A percentile compares a stretch with the other conserved stretches of the same genome.
phyloP scores from a whole-genome alignment of 805 yeast genomes.

The Hanseniaspora guilliermondii region DNA sequence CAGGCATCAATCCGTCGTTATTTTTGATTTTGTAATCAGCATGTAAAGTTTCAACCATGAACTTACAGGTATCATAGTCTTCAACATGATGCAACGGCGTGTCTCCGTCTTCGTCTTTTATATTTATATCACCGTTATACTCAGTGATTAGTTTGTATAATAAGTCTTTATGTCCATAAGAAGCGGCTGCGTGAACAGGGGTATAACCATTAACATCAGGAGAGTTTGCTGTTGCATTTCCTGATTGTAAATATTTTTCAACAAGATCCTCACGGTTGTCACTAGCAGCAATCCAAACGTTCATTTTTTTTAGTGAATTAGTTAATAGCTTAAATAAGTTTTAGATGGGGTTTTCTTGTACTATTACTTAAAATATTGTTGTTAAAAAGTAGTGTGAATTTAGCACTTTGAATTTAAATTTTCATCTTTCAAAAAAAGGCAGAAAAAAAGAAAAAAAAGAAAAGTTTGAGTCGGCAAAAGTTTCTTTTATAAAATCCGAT shows the following conservation, averaged over 20 bases:
- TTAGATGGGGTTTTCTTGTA: no score
- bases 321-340: no score
- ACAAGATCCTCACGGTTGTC: constrained; percentile 61
- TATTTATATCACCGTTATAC: constrained; percentile 69
- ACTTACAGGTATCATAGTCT: constrained; percentile 48
- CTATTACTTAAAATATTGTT: no score
- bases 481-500: not conserved
- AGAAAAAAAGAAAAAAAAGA: not conserved
- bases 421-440: not conserved
- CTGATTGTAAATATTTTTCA: constrained; percentile 39
- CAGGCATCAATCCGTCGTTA: constrained; percentile 62
- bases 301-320: constrained; percentile 26
- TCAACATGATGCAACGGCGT: constrained; percentile 91
- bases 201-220: constrained; percentile 92
- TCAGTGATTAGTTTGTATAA: constrained; percentile 27
- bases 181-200: constrained; percentile 93
- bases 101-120: constrained; percentile 82
- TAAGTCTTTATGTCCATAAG: constrained; percentile 71
- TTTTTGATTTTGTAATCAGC: constrained; percentile 59
- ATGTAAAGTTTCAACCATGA: constrained; percentile 50
- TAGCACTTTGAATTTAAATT: not conserved
- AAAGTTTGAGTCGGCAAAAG: not conserved
- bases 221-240: constrained; percentile 49
- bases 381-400: no score
- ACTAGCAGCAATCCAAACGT: constrained; percentile 92